Base-by-base conservation (phyloP, 805 yeast species). In the Cyberlindnera mycetangii region DNA sequence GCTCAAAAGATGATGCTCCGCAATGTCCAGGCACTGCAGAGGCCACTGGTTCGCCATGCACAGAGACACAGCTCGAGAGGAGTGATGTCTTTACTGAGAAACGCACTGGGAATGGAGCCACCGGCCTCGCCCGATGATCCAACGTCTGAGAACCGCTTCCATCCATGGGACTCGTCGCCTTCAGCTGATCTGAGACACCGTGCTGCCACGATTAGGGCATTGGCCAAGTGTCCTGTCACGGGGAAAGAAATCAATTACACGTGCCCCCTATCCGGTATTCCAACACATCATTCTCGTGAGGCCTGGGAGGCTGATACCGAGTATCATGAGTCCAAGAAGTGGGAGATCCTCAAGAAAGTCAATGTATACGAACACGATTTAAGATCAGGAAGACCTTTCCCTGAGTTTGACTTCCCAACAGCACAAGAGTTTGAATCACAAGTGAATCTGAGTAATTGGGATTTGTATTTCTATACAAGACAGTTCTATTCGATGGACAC, bases 401-500 rank as follows among this genome's bases (percentile, higher is more conserved):
- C 96, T 18, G 98, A 93, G 69, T 90, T 93, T 60, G 93, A 89
- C 56, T 89, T 93, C 69, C 98, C 99, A 7, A 81, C 78, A 4
- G 75, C 72, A 14, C 95, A 86, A 65, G 85, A 82, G 41, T 72
- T 71, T 40, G 97, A 90, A 60, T 81, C 82, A 49, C 68, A 75
- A 48, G 79, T 89, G 48, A 89, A 89, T 61, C 78, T 89, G 61
- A 72, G 81, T 39, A 82, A 78, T 63, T 93, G 99, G 99, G 98
- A 93, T 66, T 72, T 93, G 9, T 92, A 80, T 59, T 84, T 93
- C 61, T 93, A 92, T 66, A 92, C 98, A 0, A 77, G 99, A 63
- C 85, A 85, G 56, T 93, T 88, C 64, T 84, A 81, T 57, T 92
- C 97, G 5, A 92, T 93, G 98, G 96, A 93, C 66, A 86, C 96